Conservation (phyloP, 768 basidiomycete genomes). For the Lactarius deliciosus region DNA sequence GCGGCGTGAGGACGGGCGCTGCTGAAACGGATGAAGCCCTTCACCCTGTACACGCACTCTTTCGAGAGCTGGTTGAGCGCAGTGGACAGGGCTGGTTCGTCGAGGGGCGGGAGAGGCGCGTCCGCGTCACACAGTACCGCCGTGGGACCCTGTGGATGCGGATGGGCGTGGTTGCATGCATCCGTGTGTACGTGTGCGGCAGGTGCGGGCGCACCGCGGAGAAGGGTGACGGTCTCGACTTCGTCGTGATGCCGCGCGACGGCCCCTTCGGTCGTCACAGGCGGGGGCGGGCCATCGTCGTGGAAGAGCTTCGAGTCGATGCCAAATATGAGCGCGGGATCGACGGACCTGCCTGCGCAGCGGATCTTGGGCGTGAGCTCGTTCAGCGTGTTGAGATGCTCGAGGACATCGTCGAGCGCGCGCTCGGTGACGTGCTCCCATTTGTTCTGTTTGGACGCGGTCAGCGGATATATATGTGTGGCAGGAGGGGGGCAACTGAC, state of each 20-base stretch:
- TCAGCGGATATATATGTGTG: background rate
- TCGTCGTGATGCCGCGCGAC: conserved; percentile 66
- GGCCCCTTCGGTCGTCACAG: background rate
- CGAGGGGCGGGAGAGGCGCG: conserved; percentile 31
- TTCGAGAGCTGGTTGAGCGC: conserved; percentile 58
- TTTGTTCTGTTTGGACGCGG: conserved; percentile 63
- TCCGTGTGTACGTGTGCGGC: conserved; percentile 30
- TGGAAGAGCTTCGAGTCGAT: conserved; percentile 79
- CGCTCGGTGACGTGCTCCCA: conserved; percentile 84
- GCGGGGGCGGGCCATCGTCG: conserved; percentile 27
- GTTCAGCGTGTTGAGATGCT: conserved; percentile 87
- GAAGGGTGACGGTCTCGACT: conserved; percentile 76
- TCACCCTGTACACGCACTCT: conserved; percentile 77
- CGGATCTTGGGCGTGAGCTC: conserved; percentile 85
- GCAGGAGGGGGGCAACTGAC: conserved; percentile 42
- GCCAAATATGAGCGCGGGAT: conserved; percentile 84
- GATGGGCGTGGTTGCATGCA: conserved; percentile 5
- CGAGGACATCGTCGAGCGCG: conserved; percentile 76
- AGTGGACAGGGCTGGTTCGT: conserved; percentile 41
- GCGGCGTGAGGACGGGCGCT: conserved; percentile 32
- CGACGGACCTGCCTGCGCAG: conserved; percentile 63
- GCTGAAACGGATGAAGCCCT: conserved; percentile 72
- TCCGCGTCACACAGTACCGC: background rate
- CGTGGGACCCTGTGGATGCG: background rate
- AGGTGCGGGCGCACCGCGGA: conserved; percentile 40